Percentiles rank a stretch among this genome's conserved stretches.
These are phyloP conservation scores for Rhizopus sp. DNA, from an alignment of 371 early-diverging fungal genomes.

Conservation along the genomic window DNA sequence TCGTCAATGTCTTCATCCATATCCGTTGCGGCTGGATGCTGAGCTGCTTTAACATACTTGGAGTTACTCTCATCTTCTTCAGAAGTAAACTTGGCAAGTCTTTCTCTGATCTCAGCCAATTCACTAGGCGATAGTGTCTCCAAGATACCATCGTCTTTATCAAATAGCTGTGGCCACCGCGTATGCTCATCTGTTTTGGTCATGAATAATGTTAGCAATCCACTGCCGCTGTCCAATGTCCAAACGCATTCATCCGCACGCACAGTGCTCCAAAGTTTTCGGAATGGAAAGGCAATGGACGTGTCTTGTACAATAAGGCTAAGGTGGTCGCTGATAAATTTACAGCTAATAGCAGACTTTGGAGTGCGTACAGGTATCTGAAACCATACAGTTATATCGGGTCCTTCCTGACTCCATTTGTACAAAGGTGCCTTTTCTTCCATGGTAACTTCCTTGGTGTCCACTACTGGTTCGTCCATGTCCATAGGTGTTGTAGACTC, in stretches of 20 bases:
- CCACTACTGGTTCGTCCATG: conserved; percentile 8
- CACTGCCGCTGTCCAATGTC: conserved; percentile 67
- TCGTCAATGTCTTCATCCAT: conserved; percentile 75
- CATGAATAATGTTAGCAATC: conserved; percentile 66
- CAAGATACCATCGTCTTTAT: conserved; percentile 67
- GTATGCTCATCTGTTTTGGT: conserved; percentile 62
- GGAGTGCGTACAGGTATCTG: conserved; percentile 54
- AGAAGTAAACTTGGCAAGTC: conserved; percentile 69
- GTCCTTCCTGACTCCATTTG: conserved; percentile 72
- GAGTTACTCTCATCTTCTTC: conserved; percentile 24
- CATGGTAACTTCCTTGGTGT: conserved; percentile 11
- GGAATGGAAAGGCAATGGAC: conserved; percentile 33
- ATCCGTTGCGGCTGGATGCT: conserved; percentile 59
- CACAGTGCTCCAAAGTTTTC: conserved; percentile 49
- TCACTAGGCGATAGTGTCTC: conserved; percentile 73
- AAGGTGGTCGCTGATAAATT: conserved; percentile 50
- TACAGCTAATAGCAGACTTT: conserved; percentile 58
- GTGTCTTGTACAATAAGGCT: conserved; percentile 45
- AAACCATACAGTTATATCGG: conserved; percentile 68
- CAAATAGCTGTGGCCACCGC: conserved; percentile 81
- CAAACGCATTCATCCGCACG: conserved; percentile 66
- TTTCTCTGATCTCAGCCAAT: conserved; percentile 59
- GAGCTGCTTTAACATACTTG: conserved; percentile 21
- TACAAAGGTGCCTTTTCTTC: conserved; percentile 48
- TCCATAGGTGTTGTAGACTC: conserved; percentile 5